Evolutionary conservation across 1,284 basidiomycete species (phyloP).

Genomic region (Cystobasidiaceae sp.): DNA sequence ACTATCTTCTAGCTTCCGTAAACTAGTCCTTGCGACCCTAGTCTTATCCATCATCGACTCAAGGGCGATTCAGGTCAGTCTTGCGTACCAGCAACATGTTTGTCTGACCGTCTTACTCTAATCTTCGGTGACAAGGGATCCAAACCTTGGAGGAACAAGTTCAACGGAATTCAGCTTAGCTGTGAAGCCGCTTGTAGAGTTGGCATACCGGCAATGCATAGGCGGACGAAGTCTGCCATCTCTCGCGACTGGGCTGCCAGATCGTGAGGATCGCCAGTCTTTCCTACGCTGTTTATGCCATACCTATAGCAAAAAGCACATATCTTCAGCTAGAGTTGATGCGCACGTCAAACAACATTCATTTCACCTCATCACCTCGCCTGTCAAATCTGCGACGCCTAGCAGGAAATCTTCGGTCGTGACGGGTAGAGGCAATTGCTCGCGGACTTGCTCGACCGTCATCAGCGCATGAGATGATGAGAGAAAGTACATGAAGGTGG

Average conservation of each 20-base stretch:
- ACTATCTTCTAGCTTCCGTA: conserved; percentile 94
- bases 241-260: conserved; percentile 50
- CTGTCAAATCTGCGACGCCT: conserved; percentile 87
- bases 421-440: conserved; percentile 60
- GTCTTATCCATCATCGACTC: conserved; percentile 81
- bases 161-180: conserved; percentile 17
- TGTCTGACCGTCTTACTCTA: conserved; percentile 24
- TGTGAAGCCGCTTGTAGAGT: background rate
- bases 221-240: conserved; percentile 63
- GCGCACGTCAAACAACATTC: conserved; percentile 49
- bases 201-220: conserved; percentile 67
- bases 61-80: conserved; percentile 59
- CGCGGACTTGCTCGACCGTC: conserved; percentile 63
- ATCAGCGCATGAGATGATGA: conserved; percentile 48
- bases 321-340: background rate
- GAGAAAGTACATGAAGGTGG: conserved; percentile 83
- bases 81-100: conserved; percentile 64
- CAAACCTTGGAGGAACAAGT: background rate
- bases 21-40: conserved; percentile 70
- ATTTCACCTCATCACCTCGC: conserved; percentile 97
- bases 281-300: conserved; percentile 60
- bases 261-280: conserved; percentile 6
- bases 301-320: conserved; percentile 51
- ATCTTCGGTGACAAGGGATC: conserved; percentile 4
- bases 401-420: conserved; percentile 79